Evolutionary conservation across 2,329 filamentous ascomycete genomes (phyloP), one percentile per base, ranked within the genome.

Genomic region (Juglanconis sp.): DNA sequence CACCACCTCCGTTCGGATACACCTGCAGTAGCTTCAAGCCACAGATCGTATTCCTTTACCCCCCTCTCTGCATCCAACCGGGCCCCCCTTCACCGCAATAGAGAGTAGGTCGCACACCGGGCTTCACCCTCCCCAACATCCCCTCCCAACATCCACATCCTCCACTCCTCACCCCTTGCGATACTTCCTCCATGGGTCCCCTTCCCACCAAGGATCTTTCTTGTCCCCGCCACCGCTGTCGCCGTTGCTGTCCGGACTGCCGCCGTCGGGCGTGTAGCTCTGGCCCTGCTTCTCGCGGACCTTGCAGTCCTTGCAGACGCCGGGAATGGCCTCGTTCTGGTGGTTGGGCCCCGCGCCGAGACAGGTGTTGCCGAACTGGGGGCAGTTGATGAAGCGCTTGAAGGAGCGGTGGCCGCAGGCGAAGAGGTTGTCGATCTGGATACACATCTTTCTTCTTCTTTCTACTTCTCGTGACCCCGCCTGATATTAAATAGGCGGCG

Each of bases 381-480:
- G 17, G 60, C 68, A 70, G 52, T 65, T 66, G 57, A 69, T 63
- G 56, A 68, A 65, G 49, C 62, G 63, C 54, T 63, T 63, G 59
- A 70, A 68, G 58, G 62, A 59, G 36, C 66, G 64, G 58, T 70
- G 68, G 32, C 63, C 65, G 61, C 68, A 70, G 15, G 36, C 59
- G 55, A 61, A 70, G 34, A 68, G 53, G 44, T 40, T 56, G 63
- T 69, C 65, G 58, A 65, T 49, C 49, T 70, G 68, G 8, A 53
- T 46, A 55, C 68, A 69, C 68, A 70, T 70, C 8, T 5, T 10
- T 44, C 24, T 44, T 44, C 13, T 31, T 2, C 3, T 53, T 34
- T 48, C n/a, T 49, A 34, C 8, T 31, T 8, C 17, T 32, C 5
- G 8, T 24, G 24, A 24, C 24, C 24, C 24, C 24, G 24, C 24